Percentiles rank a stretch among this genome's conserved stretches.
These are phyloP conservation scores for Wallacemonas sp. DNA, from an alignment of 208 protist genomes.

Conservation along the genomic window DNA sequence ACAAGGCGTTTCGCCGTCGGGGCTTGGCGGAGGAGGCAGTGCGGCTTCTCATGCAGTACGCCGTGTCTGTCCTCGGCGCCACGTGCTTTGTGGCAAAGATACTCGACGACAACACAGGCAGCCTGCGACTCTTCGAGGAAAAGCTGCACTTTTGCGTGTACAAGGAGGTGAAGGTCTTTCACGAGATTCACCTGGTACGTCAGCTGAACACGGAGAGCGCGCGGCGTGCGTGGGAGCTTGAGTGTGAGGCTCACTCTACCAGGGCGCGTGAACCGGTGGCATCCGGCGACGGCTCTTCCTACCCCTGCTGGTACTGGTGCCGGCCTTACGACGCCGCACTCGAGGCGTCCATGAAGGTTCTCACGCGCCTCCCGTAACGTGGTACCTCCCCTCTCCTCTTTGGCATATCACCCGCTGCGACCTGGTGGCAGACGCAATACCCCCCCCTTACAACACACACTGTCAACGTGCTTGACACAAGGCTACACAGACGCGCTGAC, in stretches of 20 bases:
- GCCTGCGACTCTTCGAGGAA: conserved; percentile 67
- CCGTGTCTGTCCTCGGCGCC: conserved; percentile 51
- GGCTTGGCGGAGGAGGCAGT: conserved; percentile 78
- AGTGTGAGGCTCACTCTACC: conserved; percentile 23
- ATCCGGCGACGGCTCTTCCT: not conserved
- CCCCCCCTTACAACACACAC: too few species aligned
- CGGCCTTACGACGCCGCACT: conserved; percentile 1
- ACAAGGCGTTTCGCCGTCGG: conserved; percentile 49
- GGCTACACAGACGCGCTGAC: too few species aligned
- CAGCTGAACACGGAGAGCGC: conserved; percentile 27
- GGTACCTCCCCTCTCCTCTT: too few species aligned
- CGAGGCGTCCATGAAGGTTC: not conserved
- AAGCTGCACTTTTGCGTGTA: conserved; percentile 62
- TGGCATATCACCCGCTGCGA: too few species aligned
- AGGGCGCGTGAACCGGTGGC: not conserved
- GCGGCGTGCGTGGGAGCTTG: conserved; percentile 17
- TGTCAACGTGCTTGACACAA: too few species aligned
- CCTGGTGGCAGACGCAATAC: too few species aligned
- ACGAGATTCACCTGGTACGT: conserved; percentile 66
- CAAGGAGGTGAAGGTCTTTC: conserved; percentile 83
- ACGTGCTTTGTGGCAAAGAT: conserved; percentile 90
- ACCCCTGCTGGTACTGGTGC: conserved; percentile 23
- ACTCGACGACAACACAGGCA: conserved; percentile 65
- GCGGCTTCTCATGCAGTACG: conserved; percentile 87
- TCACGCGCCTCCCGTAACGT: not conserved